phyloP scores from a whole-genome alignment of 805 yeast species.

The Wickerhamiella azymoides region DNA sequence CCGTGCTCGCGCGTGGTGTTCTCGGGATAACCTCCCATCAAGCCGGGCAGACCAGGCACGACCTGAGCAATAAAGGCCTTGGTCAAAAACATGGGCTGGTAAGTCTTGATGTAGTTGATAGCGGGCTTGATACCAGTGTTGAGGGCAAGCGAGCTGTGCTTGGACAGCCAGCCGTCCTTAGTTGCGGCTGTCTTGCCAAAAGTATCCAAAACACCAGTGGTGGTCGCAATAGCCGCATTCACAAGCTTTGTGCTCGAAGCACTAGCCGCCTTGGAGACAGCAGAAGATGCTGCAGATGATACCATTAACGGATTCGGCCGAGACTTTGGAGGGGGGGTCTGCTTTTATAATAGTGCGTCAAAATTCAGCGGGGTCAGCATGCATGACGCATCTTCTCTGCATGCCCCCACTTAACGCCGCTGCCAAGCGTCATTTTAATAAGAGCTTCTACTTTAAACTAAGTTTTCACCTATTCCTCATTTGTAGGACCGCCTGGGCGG shows the following conservation, averaged over 20 bases:
- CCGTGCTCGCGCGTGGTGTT: conserved; percentile 35
- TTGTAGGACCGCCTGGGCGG: too few species aligned
- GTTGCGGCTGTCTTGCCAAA: not conserved
- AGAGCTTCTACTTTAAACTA: too few species aligned
- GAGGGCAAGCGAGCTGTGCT: conserved; percentile 15
- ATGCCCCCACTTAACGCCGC: too few species aligned
- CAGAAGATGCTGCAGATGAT: not conserved
- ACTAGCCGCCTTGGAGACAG: not conserved
- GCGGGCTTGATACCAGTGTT: conserved; percentile 22
- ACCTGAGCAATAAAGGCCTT: conserved; percentile 15
- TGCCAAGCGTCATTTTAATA: too few species aligned
- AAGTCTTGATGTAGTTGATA: conserved; percentile 12
- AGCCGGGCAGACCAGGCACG: conserved; percentile 23
- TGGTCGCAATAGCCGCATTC: conserved; percentile 5
- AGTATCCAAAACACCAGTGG: conserved; percentile 3
- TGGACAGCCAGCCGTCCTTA: conserved; percentile 3
- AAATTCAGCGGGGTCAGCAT: not conserved
- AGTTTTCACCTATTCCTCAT: too few species aligned
- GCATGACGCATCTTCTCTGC: not conserved
- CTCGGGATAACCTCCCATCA: conserved; percentile 43
- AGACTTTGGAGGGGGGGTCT: not conserved
- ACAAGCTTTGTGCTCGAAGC: not conserved
- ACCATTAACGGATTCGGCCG: not conserved
- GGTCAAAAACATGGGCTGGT: conserved; percentile 10
- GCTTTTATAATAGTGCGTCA: not conserved